These are phyloP conservation scores for Curvularia verruculosa DNA, from an alignment of 2,329 filamentous ascomycete species.

Conservation along the genomic window DNA sequence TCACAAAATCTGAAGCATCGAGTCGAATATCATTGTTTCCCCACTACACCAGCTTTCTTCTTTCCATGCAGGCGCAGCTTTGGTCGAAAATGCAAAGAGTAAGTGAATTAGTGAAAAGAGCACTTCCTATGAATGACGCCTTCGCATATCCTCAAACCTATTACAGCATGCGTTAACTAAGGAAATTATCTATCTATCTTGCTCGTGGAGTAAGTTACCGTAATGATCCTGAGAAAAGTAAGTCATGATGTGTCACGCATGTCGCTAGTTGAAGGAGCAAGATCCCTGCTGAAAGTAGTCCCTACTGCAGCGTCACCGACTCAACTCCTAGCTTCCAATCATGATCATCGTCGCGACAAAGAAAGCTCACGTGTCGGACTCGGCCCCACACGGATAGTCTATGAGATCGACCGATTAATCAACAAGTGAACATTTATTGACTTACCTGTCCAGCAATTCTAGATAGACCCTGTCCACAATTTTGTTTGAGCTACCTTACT, in stretches of 20 bases:
- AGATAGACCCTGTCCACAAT: neutral
- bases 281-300: neutral
- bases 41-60: neutral
- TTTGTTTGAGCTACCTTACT: neutral
- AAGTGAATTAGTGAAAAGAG: neutral
- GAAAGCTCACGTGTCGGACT: neutral
- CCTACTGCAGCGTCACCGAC: neutral
- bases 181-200: neutral
- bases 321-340: neutral
- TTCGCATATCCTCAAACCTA: neutral
- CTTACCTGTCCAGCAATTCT: neutral
- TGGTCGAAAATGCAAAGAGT: neutral
- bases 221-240: neutral
- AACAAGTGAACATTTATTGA: neutral
- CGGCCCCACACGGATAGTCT: neutral
- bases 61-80: neutral
- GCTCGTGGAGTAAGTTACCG: neutral
- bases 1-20: neutral
- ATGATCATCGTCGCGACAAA: neutral
- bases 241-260: neutral
- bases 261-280: neutral
- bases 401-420: neutral
- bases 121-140: neutral
- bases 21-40: neutral
- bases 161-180: neutral